A percentile compares a stretch with the other conserved stretches of the same genome.
phyloP scores from a whole-genome alignment of 257 asterid species.

The Gentiana straminea region DNA sequence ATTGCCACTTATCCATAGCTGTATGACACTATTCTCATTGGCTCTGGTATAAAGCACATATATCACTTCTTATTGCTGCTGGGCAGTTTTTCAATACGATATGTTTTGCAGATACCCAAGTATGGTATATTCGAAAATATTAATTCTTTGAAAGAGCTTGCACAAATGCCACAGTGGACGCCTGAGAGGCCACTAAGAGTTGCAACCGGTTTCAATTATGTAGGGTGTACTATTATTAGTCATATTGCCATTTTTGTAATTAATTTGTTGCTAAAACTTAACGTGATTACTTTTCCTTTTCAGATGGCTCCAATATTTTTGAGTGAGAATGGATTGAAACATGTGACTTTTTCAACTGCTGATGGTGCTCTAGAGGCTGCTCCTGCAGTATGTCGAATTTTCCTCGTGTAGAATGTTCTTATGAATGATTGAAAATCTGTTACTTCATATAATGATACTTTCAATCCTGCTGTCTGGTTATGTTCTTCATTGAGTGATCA shows the following conservation, averaged over 20 bases:
- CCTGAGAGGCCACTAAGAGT: constrained; percentile 89
- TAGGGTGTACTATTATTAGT: constrained; percentile 20
- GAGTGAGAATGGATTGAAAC: constrained; percentile 67
- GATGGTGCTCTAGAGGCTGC: constrained; percentile 99
- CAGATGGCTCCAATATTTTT: constrained; percentile 92
- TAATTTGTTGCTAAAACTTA: neutral
- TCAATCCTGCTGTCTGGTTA: neutral
- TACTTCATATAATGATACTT: neutral
- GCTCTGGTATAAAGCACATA: neutral
- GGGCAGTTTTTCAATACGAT: constrained; percentile 6
- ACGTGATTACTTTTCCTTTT: constrained; percentile 8
- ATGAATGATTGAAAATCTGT: neutral
- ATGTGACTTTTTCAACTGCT: constrained; percentile 83
- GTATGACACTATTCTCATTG: constrained; percentile 31
- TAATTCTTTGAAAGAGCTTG: constrained; percentile 77
- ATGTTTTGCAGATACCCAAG: constrained; percentile 65
- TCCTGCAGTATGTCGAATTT: constrained; percentile 57
- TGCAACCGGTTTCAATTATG: constrained; percentile 94
- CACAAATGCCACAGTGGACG: constrained; percentile 94
- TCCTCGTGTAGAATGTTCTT: neutral
- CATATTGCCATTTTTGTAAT: neutral
- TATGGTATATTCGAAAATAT: constrained; percentile 92
- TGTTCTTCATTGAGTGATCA: neutral
- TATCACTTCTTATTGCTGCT: constrained; percentile 4
- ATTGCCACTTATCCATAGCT: constrained; percentile 87